These are phyloP conservation scores for Thielaviopsis musarum DNA, from an alignment of 2,329 filamentous ascomycete genomes.

Conservation along the genomic window DNA sequence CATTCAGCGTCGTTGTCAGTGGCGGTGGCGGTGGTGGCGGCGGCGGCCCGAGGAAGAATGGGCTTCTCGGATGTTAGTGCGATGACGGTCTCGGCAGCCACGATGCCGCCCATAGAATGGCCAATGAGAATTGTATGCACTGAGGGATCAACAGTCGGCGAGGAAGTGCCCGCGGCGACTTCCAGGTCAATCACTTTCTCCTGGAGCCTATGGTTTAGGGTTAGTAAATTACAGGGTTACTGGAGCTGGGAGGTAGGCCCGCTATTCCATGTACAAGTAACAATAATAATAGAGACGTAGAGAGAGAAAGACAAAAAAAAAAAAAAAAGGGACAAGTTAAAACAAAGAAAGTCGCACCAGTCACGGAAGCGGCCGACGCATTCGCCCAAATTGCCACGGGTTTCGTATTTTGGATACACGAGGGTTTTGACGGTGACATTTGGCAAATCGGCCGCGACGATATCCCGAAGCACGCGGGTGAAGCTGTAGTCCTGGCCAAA, in stretches of 20 bases:
- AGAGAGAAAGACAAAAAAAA: background rate
- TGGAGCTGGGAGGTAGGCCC: background rate
- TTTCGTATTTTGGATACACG: conserved; percentile 70
- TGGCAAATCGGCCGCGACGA: conserved; percentile 49
- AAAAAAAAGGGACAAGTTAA: background rate
- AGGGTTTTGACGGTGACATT: conserved; percentile 49
- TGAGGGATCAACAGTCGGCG: conserved; percentile 71
- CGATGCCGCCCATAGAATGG: conserved; percentile 87
- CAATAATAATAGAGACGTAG: background rate
- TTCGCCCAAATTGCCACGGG: conserved; percentile 55
- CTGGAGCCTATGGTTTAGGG: conserved; percentile 48
- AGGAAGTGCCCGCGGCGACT: conserved; percentile 61
- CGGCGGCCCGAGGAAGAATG: conserved; percentile 26
- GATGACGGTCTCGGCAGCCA: conserved; percentile 76
- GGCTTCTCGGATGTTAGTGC: conserved; percentile 43
- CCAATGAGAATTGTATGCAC: conserved; percentile 70
- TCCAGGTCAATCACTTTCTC: conserved; percentile 91
- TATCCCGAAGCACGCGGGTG: conserved; percentile 50
- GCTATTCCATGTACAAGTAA: background rate
- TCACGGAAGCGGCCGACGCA: conserved; percentile 59
- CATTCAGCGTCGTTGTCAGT: background rate
- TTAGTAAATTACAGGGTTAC: background rate
- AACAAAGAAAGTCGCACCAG: conserved; percentile 33
- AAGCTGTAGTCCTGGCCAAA: conserved; percentile 52
- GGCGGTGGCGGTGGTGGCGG: background rate